Percentiles rank a stretch among this genome's conserved stretches.
Conservation (phyloP, 805 yeast genomes). For the Saccharomycopsis capsularis region DNA sequence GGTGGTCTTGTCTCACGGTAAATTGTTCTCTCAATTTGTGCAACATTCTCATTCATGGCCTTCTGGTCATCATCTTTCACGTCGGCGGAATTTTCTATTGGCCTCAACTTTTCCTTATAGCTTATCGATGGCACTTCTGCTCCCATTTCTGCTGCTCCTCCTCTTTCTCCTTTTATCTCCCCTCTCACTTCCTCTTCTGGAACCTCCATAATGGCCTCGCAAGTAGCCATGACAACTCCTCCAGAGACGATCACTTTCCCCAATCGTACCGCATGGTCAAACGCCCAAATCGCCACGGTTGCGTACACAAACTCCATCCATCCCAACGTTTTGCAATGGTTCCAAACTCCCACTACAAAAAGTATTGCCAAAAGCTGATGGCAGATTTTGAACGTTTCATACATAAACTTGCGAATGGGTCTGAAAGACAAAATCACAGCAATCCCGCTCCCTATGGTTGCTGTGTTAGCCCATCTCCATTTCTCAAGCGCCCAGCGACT, state of each 20-base stretch:
- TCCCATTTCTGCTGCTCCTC: neutral
- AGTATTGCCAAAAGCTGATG: conserved; percentile 38
- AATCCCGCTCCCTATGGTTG: conserved; percentile 27
- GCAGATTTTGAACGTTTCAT: conserved; percentile 40
- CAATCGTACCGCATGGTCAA: conserved; percentile 36
- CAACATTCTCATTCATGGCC: neutral
- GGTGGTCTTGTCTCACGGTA: neutral
- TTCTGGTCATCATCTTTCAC: neutral
- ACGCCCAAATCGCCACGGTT: conserved; percentile 34
- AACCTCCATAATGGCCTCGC: conserved; percentile 21
- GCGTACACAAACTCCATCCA: conserved; percentile 37
- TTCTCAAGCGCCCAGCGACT: conserved; percentile 33
- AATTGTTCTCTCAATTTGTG: no score
- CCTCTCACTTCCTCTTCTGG: neutral
- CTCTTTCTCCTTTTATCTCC: no score
- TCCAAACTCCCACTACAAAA: conserved; percentile 40
- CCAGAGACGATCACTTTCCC: conserved; percentile 29
- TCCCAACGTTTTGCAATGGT: conserved; percentile 39
- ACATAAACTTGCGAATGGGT: conserved; percentile 31
- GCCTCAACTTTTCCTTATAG: neutral
- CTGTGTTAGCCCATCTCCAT: conserved; percentile 41
- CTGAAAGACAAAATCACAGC: conserved; percentile 30
- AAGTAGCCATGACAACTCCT: conserved; percentile 25
- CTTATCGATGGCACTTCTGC: neutral
- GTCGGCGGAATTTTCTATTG: neutral